These are phyloP conservation scores for Kodamaea fukazawae DNA, from an alignment of 805 yeast species.

Conservation along the genomic window DNA sequence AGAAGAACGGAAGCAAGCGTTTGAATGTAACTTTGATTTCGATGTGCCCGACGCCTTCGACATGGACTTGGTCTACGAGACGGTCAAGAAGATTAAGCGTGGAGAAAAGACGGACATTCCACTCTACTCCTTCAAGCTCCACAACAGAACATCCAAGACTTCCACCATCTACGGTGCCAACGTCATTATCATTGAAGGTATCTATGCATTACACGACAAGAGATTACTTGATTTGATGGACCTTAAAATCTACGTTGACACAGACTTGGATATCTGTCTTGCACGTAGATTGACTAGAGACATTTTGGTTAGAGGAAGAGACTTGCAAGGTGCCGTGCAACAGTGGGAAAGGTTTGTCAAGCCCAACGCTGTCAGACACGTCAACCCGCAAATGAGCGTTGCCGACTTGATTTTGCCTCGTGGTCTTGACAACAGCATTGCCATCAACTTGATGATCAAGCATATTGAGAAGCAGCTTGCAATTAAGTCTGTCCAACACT, in stretches of 20 bases:
- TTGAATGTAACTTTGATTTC: slow-evolving; percentile 72
- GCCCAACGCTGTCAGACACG: slow-evolving; percentile 79
- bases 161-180: slow-evolving; percentile 88
- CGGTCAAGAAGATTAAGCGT: slow-evolving; percentile 62
- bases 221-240: slow-evolving; percentile 76
- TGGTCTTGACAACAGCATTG: slow-evolving; percentile 78
- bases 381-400: slow-evolving; percentile 69
- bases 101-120: slow-evolving; percentile 53
- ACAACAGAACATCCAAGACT: slow-evolving; percentile 60
- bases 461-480: slow-evolving; percentile 74
- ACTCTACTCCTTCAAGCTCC: slow-evolving; percentile 64
- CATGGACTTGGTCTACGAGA: slow-evolving; percentile 63
- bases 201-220: slow-evolving; percentile 73
- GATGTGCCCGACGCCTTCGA: slow-evolving; percentile 87
- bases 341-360: slow-evolving; percentile 93
- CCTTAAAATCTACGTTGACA: slow-evolving; percentile 85
- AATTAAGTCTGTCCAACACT: slow-evolving; percentile 63
- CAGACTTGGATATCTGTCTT: slow-evolving; percentile 89
- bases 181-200: slow-evolving; percentile 89
- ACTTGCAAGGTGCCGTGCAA: slow-evolving; percentile 71
- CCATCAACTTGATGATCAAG: slow-evolving; percentile 72
- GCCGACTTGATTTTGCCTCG: slow-evolving; percentile 93
- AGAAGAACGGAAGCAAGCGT: slow-evolving; percentile 64
- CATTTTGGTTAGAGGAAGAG: slow-evolving; percentile 82
- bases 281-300: slow-evolving; percentile 87